Evolutionary conservation across 805 yeast species (phyloP), one percentile per base, ranked within the genome.

Genomic region (Nakazawaea holstii): DNA sequence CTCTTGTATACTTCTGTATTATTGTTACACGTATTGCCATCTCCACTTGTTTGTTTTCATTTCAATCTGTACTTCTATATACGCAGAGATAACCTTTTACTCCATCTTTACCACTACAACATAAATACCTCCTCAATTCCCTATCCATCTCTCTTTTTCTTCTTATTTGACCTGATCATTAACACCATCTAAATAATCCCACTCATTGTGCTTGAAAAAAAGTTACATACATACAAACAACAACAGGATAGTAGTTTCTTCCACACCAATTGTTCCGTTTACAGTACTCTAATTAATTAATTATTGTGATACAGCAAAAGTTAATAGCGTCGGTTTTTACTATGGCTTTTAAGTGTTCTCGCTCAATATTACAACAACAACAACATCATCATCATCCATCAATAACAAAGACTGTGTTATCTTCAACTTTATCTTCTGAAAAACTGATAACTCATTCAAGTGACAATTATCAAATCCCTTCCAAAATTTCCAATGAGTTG

Each of bases 31-130:
- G 4, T 33, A 33, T n/a, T 3, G 10, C 10, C 14, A 20, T 26
- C 41, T 38, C 41, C 41, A 38, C 43, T 39, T 39, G 43, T 29
- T 39, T 39, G 35, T 39, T 17, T 31, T 10, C 32, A 39, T 26
- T 27, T 24, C 8, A 27, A 24, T 11, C 7, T 35, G 6, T 20
- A 3, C 20, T 20, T 20, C 24, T 20, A 20, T 20, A 20, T 5
- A 5, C n/a, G n/a, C n/a, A n/a, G n/a, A n/a, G n/a, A n/a, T n/a
- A n/a, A n/a, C n/a, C 24, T 30, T 3, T 6, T 30, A 30, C 32
- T 30, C 32, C 32, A 30, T 10, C n/a, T 30, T 30, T 30, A 30
- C 24, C 24, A 20, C 24, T 5, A 20, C 24, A 20, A 20, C 37
- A 15, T 14, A 15, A 35, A n/a, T 13, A 14, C 9, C 37, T 14